Base-by-base conservation (phyloP, 2,329 filamentous ascomycete genomes). In the Leptographium procerum region DNA sequence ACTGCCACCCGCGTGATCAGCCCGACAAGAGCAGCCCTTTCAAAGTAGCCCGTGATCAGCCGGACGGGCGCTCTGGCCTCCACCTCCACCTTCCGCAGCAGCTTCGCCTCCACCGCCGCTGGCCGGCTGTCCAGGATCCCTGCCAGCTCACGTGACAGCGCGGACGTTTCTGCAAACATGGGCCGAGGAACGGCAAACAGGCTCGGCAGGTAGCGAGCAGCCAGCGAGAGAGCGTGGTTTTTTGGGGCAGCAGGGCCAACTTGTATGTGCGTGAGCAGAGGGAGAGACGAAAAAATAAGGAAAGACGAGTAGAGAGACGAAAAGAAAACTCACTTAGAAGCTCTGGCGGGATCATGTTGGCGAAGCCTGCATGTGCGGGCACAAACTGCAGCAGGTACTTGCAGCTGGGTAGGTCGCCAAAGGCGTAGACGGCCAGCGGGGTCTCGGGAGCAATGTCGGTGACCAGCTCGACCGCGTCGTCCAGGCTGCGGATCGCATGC, bases 381-480 rank as follows among this genome's bases (percentile, higher is more conserved):
- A 85, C 69, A 66, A 80, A 83, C 62, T 85, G 80, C 9, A 74
- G 72, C 5, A 86, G 71, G 61, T 85, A 86, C 65, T 85, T 86
- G 19, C 76, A 79, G 3, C 61, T 61, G 19, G 31, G n/a, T 7
- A 60, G 60, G 19, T 64, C 61, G 24, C 61, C 65, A 57, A 67
- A 67, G 48, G 66, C 64, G 47, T 65, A 66, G 24, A 64, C 61
- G 13, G 64, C 65, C 11, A 66, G 56, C 36, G 6, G 48, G 13
- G 14, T 8, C 6, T 1, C 26, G 14, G 43, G 13, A 1, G 10
- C 7, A 4, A 55, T 13, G 28, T 53, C 47, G 43, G 48, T 55
- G 26, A 31, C 45, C 2, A 57, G 14, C 11, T 59, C 52, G 29
- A 61, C 57, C 31, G 59, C 57, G 34, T 61, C 59, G 55, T 61